phyloP scores from a whole-genome alignment of 306 rosid species.

The Castanea mollissima region DNA sequence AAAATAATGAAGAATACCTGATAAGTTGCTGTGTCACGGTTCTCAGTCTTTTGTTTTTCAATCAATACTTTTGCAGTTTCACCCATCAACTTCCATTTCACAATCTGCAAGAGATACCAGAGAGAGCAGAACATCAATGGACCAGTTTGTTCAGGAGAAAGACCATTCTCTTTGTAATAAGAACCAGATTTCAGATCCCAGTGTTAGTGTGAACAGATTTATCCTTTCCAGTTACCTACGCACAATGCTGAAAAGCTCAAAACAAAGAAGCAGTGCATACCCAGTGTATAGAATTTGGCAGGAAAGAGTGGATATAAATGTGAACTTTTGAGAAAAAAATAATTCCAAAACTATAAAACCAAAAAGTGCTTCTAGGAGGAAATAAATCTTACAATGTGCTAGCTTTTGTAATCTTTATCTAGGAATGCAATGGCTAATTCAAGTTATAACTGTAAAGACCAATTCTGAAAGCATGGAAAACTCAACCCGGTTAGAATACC shows the following conservation, averaged over 20 bases:
- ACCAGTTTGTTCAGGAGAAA: neutral
- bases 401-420: neutral
- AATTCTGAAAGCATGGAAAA: neutral
- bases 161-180: neutral
- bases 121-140: no score
- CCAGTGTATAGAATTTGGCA: no score
- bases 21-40: no score
- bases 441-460: neutral
- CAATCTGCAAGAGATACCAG: no score
- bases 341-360: no score
- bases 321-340: no score
- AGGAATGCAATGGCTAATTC: neutral
- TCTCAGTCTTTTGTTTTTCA: no score
- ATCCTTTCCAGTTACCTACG: neutral
- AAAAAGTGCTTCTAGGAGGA: neutral
- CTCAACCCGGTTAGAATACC: neutral
- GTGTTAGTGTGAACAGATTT: neutral
- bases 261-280: neutral
- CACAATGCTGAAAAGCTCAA: neutral
- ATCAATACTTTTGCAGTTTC: no score
- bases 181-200: neutral
- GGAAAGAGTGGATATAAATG: no score
- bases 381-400: neutral
- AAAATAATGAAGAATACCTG: no score
- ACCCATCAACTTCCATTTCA: no score